phyloP scores from a whole-genome alignment of 225 moss, liverwort and hornwort genomes.

The Anthoceros angustus region DNA sequence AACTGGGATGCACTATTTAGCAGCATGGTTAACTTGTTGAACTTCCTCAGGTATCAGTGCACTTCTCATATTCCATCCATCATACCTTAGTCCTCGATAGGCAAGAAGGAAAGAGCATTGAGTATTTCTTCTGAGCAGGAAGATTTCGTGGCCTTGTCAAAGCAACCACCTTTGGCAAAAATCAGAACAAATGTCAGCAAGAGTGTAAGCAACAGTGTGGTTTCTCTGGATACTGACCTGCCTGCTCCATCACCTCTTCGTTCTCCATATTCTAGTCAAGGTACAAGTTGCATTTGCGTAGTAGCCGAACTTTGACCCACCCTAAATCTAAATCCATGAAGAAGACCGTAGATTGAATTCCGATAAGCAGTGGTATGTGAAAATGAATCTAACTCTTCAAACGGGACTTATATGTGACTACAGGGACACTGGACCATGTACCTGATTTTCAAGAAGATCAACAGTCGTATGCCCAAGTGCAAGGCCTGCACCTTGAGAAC shows the following conservation, averaged over 20 bases:
- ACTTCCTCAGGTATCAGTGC: neutral
- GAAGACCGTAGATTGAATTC: too few species aligned
- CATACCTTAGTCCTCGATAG: neutral
- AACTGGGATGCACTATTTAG: conserved; percentile 1
- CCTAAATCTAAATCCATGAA: too few species aligned
- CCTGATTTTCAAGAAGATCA: conserved; percentile 17
- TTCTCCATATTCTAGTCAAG: conserved; percentile 28
- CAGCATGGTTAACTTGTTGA: conserved; percentile 4
- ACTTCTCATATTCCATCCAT: neutral
- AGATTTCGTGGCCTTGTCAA: conserved; percentile 6
- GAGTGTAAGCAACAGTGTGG: neutral
- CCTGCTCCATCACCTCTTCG: conserved; percentile 35
- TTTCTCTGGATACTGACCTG: conserved; percentile 8
- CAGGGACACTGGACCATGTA: conserved; percentile 23
- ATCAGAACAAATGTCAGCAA: conserved; percentile 8
- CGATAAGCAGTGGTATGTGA: too few species aligned
- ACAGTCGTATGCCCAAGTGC: neutral
- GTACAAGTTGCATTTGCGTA: conserved; percentile 17
- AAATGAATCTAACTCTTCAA: conserved; percentile 4
- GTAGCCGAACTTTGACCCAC: too few species aligned
- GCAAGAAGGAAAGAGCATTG: conserved; percentile 1
- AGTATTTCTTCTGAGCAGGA: conserved; percentile 21
- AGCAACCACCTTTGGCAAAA: conserved; percentile 6
- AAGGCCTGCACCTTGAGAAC: conserved; percentile 21
- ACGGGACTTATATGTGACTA: conserved; percentile 7